A percentile compares a stretch with the other conserved stretches of the same genome.
phyloP scores from a whole-genome alignment of 2,329 filamentous ascomycete species.

The Cytospora paraplurivora region DNA sequence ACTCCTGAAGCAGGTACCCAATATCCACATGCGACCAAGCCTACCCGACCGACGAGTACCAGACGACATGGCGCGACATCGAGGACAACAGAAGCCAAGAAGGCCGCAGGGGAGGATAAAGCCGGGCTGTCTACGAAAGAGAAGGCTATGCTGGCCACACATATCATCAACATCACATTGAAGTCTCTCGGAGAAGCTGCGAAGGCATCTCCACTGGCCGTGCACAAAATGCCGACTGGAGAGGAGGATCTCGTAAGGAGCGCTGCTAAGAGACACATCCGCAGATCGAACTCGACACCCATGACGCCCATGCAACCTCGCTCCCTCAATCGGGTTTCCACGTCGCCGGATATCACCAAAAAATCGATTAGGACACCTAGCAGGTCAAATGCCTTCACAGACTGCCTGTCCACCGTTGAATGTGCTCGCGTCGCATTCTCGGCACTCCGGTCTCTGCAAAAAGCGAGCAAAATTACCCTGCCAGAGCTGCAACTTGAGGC shows the following conservation, averaged over 20 bases:
- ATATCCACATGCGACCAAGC: conserved; percentile 33
- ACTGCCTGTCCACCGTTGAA: conserved; percentile 63
- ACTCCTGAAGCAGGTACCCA: conserved; percentile 23
- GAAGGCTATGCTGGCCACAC: conserved; percentile 68
- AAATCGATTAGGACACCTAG: conserved; percentile 35
- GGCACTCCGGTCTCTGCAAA: conserved; percentile 61
- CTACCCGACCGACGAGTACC: conserved; percentile 32
- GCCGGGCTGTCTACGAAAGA: conserved; percentile 58
- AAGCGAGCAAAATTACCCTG: conserved; percentile 55
- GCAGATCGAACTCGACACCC: conserved; percentile 59
- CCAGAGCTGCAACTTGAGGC: conserved; percentile 70
- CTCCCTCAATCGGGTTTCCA: conserved; percentile 61
- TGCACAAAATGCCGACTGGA: conserved; percentile 40
- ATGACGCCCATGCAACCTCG: conserved; percentile 64
- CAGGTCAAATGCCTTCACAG: conserved; percentile 40
- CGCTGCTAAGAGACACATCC: conserved; percentile 45
- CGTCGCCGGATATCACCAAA: conserved; percentile 49
- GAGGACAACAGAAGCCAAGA: conserved; percentile 36
- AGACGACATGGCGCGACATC: conserved; percentile 34
- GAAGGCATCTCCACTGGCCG: conserved; percentile 46
- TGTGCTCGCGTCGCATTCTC: conserved; percentile 70
- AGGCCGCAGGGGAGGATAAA: conserved; percentile 38
- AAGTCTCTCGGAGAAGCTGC: conserved; percentile 69
- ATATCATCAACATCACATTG: conserved; percentile 70
- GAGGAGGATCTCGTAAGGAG: conserved; percentile 44